Percentiles rank a stretch among this genome's conserved stretches.
These are phyloP conservation scores for Chiua sp. DNA, from an alignment of 1,284 basidiomycete species.

Conservation along the genomic window DNA sequence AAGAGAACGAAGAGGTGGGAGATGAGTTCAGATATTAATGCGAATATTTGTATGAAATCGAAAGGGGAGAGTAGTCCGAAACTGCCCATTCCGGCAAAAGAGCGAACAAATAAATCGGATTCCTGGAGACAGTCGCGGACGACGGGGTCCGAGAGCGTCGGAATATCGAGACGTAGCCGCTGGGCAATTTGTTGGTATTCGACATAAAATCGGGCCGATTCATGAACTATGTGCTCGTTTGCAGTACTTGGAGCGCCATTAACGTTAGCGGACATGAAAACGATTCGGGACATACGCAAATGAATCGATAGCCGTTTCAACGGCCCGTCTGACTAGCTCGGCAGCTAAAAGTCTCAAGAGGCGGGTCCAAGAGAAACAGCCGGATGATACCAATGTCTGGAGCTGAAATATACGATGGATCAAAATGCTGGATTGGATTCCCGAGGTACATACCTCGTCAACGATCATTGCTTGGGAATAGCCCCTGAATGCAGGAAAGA, in stretches of 20 bases:
- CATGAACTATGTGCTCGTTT: constrained; percentile 73
- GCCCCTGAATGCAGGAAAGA: constrained; percentile 79
- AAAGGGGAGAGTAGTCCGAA: constrained; percentile 78
- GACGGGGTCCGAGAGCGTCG: constrained; percentile 71
- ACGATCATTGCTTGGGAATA: constrained; percentile 85
- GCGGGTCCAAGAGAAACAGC: constrained; percentile 67
- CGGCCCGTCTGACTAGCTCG: constrained; percentile 65
- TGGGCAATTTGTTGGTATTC: constrained; percentile 79
- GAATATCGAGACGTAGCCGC: constrained; percentile 77
- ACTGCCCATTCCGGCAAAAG: constrained; percentile 68
- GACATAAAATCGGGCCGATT: constrained; percentile 71
- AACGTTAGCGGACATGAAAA: constrained; percentile 21
- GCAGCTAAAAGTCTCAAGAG: constrained; percentile 58
- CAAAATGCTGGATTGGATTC: background rate
- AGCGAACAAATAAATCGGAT: constrained; percentile 79
- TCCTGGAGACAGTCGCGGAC: constrained; percentile 81
- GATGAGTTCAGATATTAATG: constrained; percentile 68
- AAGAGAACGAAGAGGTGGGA: constrained; percentile 72
- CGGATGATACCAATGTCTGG: constrained; percentile 66
- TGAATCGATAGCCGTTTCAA: constrained; percentile 70
- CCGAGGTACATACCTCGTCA: constrained; percentile 63
- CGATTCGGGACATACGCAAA: constrained; percentile 61
- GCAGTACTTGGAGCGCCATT: constrained; percentile 49
- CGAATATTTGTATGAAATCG: constrained; percentile 75
- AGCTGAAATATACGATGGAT: constrained; percentile 48